Evolutionary conservation across 352 stramenopile genomes (phyloP), one percentile per base, ranked within the genome.

Genomic region (Pythium rishiriense): DNA sequence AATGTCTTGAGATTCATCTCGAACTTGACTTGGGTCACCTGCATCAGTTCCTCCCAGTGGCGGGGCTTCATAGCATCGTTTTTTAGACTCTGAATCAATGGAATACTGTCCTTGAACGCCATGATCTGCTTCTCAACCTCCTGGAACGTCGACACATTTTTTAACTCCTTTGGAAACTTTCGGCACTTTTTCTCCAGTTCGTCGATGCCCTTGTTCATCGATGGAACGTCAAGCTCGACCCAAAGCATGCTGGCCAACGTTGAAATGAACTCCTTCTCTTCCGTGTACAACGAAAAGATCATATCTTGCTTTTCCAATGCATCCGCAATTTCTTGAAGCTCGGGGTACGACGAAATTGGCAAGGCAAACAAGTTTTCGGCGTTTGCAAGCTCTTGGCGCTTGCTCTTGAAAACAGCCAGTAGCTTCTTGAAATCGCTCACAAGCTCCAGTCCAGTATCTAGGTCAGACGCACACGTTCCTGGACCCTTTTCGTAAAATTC

Each of bases 321-420:
- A 26, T 86, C 81, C 3, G 83, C 70, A 17, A 98, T 85, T 33
- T 97, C 78, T 58, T 96, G 87, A 0, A 98, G 78, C 48, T 96
- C 92, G 0, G 91, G 87, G 49, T 98, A 98, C 37, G 89, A 89
- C 21, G 91, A 97, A 12, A 97, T 94, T 1, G 91, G 63, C 11
- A 98, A 60, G 9, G 85, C 89, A 71, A 98, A 98, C 4, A 98
- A 70, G 45, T 97, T 97, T 70, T 98, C 91, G 0, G 96, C 96
- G 46, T 98, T 98, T 0, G 94, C 85, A 0, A 98, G 82, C 56
- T 98, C 88, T 54, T 96, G 82, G 0, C 88, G 75, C 47, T 77
- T 82, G 0, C 66, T 64, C 37, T 97, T 96, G 48, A 97, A 93
- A 9, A 76, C 65, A 0, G 67, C 72, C 5, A 98, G 61, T 15